Base-by-base conservation (phyloP, 108 stramenopile species). In the Discostella stelligeroides region DNA sequence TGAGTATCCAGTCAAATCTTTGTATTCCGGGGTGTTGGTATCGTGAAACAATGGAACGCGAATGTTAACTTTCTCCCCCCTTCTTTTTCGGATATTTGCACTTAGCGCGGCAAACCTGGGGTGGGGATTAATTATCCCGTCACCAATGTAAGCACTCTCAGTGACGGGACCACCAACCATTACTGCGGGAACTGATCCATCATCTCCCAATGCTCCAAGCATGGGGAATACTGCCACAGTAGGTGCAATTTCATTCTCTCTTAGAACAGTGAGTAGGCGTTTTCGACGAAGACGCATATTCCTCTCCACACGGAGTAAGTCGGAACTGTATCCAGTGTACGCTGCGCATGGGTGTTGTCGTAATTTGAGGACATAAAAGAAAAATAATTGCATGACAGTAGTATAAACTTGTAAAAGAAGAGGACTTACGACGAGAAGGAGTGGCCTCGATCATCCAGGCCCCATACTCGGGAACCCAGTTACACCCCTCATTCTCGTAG, bases 391-490 rank as follows among this genome's bases (percentile, higher is more conserved):
- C 34, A 39, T 58, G n/a, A n/a, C n/a, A n/a, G n/a, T n/a, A n/a
- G n/a, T n/a, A n/a, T n/a, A n/a, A n/a, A n/a, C n/a, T n/a, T n/a
- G n/a, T n/a, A n/a, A n/a, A n/a, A n/a, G n/a, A n/a, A n/a, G n/a
- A n/a, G n/a, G n/a, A 37, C 57, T 58, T 37, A 58, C 57, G 99
- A 25, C 89, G 75, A 53, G 82, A 63, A 3, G 99, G 99, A 14
- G 98, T 98, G 15, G 97, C 97, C 84, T 99, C 99, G 7, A 98
- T 85, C 98, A 99, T 99, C 98, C 98, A 99, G 10, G 94, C 87
- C 8, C 98, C 98, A 72, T 96, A 98, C 67, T 98, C 98, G 23
- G 97, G 97, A 46, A 97, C 94, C 94, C 95, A 98, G 66, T 75
- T 86, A 80, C 95, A 96, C 3, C 93, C 96, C 70, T 95, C 95